Evolutionary conservation across 164 flowering plant species (phyloP).

Genomic region (Nelumbo lutea): DNA sequence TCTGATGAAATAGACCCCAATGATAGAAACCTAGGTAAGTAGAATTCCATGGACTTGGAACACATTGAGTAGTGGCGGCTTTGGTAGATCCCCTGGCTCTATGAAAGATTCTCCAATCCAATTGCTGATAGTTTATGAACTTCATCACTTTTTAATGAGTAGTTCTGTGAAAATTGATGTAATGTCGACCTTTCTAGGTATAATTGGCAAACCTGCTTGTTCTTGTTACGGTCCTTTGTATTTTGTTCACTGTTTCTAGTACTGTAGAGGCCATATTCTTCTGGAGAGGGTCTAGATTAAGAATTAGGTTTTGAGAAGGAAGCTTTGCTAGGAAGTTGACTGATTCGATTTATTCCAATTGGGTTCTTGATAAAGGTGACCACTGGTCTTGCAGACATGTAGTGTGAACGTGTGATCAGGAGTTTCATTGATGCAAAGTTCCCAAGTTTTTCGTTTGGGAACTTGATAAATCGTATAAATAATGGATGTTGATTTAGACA

Average conservation of each 20-base stretch:
- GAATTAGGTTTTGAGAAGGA: constrained; percentile 63
- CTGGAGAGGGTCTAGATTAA: constrained; percentile 56
- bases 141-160: constrained; percentile 58
- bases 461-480: constrained; percentile 54
- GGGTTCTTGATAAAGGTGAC: constrained; percentile 42
- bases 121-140: constrained; percentile 61
- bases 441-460: constrained; percentile 50
- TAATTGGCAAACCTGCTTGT: constrained; percentile 41
- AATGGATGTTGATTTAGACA: constrained; percentile 32
- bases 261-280: constrained; percentile 34
- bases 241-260: constrained; percentile 33
- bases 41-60: constrained; percentile 20
- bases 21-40: constrained; percentile 31
- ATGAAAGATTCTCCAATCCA: constrained; percentile 69
- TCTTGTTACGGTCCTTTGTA: constrained; percentile 45
- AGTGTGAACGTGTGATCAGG: constrained; percentile 42
- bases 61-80: constrained; percentile 35
- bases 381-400: constrained; percentile 61
- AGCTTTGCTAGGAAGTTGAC: constrained; percentile 55
- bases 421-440: constrained; percentile 48
- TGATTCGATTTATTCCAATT: constrained; percentile 23
- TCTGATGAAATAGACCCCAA: constrained; percentile 66
- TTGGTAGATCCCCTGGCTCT: constrained; percentile 45
- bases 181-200: constrained; percentile 55
- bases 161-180: constrained; percentile 51